phyloP scores from a whole-genome alignment of 768 basidiomycete species.

The Lactarius akahatsu region DNA sequence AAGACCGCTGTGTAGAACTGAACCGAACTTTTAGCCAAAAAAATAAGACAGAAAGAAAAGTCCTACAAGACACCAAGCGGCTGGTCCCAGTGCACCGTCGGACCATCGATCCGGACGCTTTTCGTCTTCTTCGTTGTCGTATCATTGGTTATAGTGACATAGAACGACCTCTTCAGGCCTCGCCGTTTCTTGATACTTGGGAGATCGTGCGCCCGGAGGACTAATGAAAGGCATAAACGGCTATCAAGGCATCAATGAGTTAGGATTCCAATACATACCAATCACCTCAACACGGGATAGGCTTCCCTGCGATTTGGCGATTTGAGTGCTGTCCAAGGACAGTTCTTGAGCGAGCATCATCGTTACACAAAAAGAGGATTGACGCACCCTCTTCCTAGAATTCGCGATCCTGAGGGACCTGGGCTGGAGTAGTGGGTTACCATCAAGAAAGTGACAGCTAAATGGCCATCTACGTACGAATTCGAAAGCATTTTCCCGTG shows the following conservation, averaged over 20 bases:
- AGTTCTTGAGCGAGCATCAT: background rate
- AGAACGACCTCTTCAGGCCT: background rate
- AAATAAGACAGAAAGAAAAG: background rate
- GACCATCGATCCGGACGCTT: background rate
- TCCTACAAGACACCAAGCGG: background rate
- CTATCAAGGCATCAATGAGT: background rate
- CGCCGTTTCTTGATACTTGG: background rate
- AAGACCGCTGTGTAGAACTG: background rate
- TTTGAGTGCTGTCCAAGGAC: background rate
- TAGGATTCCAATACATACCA: background rate
- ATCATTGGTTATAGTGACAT: background rate
- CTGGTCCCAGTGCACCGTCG: background rate
- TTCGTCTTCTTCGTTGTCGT: background rate
- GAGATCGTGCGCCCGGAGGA: background rate
- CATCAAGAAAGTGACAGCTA: background rate
- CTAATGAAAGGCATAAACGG: background rate
- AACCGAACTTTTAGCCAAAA: background rate
- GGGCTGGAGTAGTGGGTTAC: background rate
- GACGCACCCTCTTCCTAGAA: background rate
- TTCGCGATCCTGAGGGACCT: background rate
- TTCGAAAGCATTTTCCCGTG: background rate
- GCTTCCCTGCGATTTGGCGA: background rate
- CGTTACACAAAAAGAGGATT: background rate
- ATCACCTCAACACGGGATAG: background rate
- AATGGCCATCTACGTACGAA: background rate